A percentile compares a stretch with the other conserved stretches of the same genome.
These are phyloP conservation scores for Solanum appendiculatum DNA, from an alignment of 257 asterid species.

Conservation along the genomic window DNA sequence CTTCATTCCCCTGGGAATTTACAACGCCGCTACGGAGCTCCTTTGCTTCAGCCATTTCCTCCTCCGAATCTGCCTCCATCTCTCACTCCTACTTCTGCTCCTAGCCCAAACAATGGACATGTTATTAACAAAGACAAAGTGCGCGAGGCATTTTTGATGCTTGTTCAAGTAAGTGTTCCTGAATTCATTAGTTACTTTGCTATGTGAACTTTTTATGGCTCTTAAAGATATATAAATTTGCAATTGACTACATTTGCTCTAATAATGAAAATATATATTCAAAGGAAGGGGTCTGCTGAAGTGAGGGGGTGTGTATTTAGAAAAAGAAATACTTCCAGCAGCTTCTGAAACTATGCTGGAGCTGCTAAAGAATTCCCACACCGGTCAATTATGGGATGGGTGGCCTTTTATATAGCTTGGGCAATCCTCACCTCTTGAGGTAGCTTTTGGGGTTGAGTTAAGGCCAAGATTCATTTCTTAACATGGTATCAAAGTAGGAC, in stretches of 20 bases:
- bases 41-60: conserved; percentile 96
- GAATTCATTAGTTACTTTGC: background rate
- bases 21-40: conserved; percentile 74
- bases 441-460: background rate
- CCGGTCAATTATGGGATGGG: background rate
- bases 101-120: conserved; percentile 41
- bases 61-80: conserved; percentile 95
- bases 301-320: background rate
- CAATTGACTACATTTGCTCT: background rate
- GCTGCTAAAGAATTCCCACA: background rate
- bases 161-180: conserved; percentile 60
- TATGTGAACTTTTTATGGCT: background rate
- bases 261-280: background rate
- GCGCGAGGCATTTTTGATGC: conserved; percentile 69
- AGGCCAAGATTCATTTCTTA: background rate
- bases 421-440: background rate
- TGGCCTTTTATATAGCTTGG: background rate
- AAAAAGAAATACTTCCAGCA: background rate
- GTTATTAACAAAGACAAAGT: conserved; percentile 65
- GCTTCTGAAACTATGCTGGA: background rate
- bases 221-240: background rate
- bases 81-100: conserved; percentile 56
- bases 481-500: background rate
- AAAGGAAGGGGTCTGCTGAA: background rate
- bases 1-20: conserved; percentile 43